phyloP scores from a whole-genome alignment of 257 asterid genomes.

The Ehretia macrophylla region DNA sequence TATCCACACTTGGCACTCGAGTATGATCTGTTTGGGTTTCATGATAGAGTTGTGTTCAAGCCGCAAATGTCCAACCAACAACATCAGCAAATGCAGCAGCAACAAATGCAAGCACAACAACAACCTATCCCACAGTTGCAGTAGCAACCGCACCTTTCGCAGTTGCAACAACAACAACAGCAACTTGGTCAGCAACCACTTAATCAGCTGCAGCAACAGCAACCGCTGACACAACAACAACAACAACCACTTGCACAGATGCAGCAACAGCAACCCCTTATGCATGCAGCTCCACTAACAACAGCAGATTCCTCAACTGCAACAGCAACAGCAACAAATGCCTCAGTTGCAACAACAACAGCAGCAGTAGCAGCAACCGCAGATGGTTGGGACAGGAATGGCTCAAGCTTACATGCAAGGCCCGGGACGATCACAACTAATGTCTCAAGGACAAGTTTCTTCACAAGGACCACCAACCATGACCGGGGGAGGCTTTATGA shows the following conservation, averaged over 20 bases:
- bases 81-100: constrained; percentile 26
- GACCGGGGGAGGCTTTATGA: constrained; percentile 59
- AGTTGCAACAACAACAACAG: constrained; percentile 31
- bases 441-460: constrained; percentile 47
- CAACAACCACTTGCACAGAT: constrained; percentile 21
- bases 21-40: constrained; percentile 1
- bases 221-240: too few relatives aligned
- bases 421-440: constrained; percentile 53
- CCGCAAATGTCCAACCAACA: too few relatives aligned
- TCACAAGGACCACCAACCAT: constrained; percentile 40
- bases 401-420: constrained; percentile 72
- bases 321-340: constrained; percentile 22
- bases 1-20: not conserved
- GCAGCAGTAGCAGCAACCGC: constrained; percentile 47
- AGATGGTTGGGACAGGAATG: constrained; percentile 58
- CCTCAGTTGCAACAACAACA: constrained; percentile 28
- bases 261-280: constrained; percentile 34
- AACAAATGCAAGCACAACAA: too few relatives aligned
- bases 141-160: constrained; percentile 28
- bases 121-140: not conserved
- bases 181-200: constrained; percentile 28
- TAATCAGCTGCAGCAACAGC: constrained; percentile 26
- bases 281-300: constrained; percentile 28
- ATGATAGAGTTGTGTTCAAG: constrained; percentile 88
- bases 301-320: constrained; percentile 19